Percentiles rank a stretch among this genome's conserved stretches.
Conservation (phyloP, 345 rosid species). For the Eucalyptus polybractea region DNA sequence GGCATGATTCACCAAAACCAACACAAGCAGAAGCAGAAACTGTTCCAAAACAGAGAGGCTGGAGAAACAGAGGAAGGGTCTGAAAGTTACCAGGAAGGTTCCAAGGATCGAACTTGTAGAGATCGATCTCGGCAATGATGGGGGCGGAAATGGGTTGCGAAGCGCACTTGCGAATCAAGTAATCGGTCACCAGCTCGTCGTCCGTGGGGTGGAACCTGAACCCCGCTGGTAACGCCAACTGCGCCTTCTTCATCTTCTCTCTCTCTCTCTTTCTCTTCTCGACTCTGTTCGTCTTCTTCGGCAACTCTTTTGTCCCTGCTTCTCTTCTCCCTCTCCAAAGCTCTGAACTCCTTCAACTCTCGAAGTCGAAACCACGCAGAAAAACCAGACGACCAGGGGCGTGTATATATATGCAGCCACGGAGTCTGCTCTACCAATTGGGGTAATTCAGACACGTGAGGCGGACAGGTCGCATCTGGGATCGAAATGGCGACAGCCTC, state of each 20-base stretch:
- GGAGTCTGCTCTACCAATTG: background rate
- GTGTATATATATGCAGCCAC: background rate
- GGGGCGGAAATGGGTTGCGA: conserved; percentile 50
- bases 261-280: background rate
- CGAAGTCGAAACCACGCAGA: background rate
- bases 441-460: background rate
- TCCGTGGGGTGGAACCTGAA: conserved; percentile 96
- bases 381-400: background rate
- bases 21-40: background rate
- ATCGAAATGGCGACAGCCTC: background rate
- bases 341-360: background rate
- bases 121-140: conserved; percentile 77
- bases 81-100: conserved; percentile 2
- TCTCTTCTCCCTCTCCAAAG: background rate
- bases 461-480: background rate
- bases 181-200: conserved; percentile 77
- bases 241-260: background rate
- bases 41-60: background rate
- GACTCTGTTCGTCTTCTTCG: background rate
- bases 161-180: conserved; percentile 56
- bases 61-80: background rate
- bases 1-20: background rate
- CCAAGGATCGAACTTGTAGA: conserved; percentile 66
- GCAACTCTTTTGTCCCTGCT: background rate
- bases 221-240: conserved; percentile 67